phyloP scores from a whole-genome alignment of 2,329 filamentous ascomycete genomes.

The Hypoxylon sp. region DNA sequence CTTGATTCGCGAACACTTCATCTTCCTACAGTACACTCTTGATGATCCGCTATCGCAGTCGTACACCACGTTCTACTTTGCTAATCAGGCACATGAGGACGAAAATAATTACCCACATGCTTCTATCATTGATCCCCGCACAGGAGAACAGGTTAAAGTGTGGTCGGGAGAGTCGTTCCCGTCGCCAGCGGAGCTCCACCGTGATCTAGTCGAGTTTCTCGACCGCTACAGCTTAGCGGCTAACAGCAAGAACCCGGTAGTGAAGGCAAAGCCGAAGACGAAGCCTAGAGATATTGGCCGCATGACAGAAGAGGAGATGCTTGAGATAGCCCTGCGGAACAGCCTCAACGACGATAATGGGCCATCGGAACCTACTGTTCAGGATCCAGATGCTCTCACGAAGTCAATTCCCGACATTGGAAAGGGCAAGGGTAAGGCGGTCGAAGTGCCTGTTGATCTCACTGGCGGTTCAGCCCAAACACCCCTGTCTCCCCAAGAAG shows the following conservation, averaged over 20 bases:
- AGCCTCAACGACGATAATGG: constrained; percentile 75
- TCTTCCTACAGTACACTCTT: constrained; percentile 96
- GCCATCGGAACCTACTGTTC: constrained; percentile 67
- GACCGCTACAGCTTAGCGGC: constrained; percentile 92
- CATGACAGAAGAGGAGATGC: constrained; percentile 98
- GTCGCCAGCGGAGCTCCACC: constrained; percentile 83
- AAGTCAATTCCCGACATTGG: constrained; percentile 69
- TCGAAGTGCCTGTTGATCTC: constrained; percentile 47
- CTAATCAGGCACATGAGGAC: constrained; percentile 77
- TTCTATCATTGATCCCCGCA: constrained; percentile 93
- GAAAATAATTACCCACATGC: constrained; percentile 96
- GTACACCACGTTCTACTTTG: constrained; percentile 93
- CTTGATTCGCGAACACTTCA: constrained; percentile 90
- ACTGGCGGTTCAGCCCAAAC: constrained; percentile 40
- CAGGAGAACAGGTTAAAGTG: constrained; percentile 95
- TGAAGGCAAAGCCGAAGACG: constrained; percentile 79
- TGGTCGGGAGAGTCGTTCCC: constrained; percentile 91
- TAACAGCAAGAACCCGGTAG: constrained; percentile 93
- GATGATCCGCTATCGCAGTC: constrained; percentile 82
- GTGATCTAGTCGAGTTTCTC: constrained; percentile 95
- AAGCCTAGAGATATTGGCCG: constrained; percentile 82
- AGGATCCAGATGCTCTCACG: constrained; percentile 91
- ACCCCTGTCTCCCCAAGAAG: constrained; percentile 25
- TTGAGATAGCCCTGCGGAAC: constrained; percentile 92
- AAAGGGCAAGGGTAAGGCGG: constrained; percentile 69